phyloP scores from a whole-genome alignment of 1,139 yeast species.

The Zhuliangozyma blackwelliae region DNA sequence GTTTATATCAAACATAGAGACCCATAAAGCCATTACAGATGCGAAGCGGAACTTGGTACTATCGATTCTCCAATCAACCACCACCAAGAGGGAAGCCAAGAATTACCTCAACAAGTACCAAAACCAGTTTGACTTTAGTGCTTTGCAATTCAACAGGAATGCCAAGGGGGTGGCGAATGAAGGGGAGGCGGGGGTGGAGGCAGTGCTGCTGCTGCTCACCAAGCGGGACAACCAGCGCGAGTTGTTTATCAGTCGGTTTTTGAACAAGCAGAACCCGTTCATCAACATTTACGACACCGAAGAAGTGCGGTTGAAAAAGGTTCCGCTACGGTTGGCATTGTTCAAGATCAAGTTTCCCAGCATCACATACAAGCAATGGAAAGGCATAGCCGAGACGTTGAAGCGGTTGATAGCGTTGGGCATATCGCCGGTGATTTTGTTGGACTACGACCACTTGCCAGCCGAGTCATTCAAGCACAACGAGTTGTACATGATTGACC shows the following conservation, averaged over 20 bases:
- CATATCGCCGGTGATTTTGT: constrained; percentile 28
- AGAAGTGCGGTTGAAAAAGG: constrained; percentile 26
- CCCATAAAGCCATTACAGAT: constrained; percentile 30
- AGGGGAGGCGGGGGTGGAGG: constrained; percentile 9
- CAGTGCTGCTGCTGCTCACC: too few species aligned
- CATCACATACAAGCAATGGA: constrained; percentile 29
- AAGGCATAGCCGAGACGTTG: constrained; percentile 47
- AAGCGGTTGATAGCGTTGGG: constrained; percentile 50
- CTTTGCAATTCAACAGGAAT: constrained; percentile 10
- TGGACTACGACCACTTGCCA: constrained; percentile 33
- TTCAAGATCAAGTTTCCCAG: constrained; percentile 42
- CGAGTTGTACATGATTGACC: constrained; percentile 30
- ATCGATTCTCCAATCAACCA: constrained; percentile 67
- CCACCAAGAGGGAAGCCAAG: constrained; percentile 71
- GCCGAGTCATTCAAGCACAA: constrained; percentile 26
- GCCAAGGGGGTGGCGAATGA: constrained; percentile 1
- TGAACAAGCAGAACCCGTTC: constrained; percentile 32
- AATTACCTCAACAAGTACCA: constrained; percentile 61
- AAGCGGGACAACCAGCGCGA: constrained; percentile 32
- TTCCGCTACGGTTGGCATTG: constrained; percentile 50
- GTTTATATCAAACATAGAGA: constrained; percentile 37
- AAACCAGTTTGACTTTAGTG: constrained; percentile 33
- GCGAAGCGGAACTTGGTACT: constrained; percentile 54
- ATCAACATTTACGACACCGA: constrained; percentile 29
- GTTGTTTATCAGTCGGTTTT: constrained; percentile 37